These are phyloP conservation scores for Colletotrichum falcatum DNA, from an alignment of 2,329 filamentous ascomycete species.

Conservation along the genomic window DNA sequence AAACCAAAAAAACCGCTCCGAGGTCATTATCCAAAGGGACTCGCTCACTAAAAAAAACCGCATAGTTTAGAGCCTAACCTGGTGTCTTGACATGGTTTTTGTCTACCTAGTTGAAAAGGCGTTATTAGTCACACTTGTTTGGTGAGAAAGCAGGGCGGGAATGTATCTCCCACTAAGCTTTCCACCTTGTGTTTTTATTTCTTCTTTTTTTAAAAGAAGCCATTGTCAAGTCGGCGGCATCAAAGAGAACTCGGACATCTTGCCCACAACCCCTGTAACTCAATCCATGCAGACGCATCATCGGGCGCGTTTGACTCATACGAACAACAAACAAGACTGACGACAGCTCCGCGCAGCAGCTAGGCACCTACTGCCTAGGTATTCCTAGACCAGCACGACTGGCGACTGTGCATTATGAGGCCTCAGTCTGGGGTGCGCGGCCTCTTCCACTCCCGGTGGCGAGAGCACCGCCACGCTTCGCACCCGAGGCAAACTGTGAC, in stretches of 20 bases:
- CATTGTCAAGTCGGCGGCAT: neutral
- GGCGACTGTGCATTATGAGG: neutral
- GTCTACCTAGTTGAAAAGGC: neutral
- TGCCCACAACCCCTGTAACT: slow-evolving; percentile 12
- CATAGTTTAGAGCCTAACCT: neutral
- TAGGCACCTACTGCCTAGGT: too few species aligned
- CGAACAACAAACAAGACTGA: slow-evolving; percentile 16
- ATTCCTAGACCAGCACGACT: slow-evolving; percentile 8
- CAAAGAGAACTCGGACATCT: slow-evolving; percentile 10
- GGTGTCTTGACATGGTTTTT: neutral
- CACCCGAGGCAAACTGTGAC: slow-evolving; percentile 7
- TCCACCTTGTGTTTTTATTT: neutral
- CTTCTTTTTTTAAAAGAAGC: neutral
- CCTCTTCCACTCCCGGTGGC: slow-evolving; percentile 24
- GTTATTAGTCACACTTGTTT: neutral
- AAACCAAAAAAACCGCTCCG: neutral
- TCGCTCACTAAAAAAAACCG: neutral
- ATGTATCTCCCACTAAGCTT: neutral
- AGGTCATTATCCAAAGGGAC: neutral
- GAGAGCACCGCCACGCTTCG: slow-evolving; percentile 19
- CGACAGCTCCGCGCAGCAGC: slow-evolving; percentile 21
- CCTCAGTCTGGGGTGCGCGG: slow-evolving; percentile 33
- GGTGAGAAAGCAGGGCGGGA: neutral
- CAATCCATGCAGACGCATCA: slow-evolving; percentile 16
- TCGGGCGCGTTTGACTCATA: slow-evolving; percentile 30